Evolutionary conservation across 1,284 basidiomycete genomes (phyloP), one percentile per base, ranked within the genome.

Genomic region (Afroboletus lepidellus): DNA sequence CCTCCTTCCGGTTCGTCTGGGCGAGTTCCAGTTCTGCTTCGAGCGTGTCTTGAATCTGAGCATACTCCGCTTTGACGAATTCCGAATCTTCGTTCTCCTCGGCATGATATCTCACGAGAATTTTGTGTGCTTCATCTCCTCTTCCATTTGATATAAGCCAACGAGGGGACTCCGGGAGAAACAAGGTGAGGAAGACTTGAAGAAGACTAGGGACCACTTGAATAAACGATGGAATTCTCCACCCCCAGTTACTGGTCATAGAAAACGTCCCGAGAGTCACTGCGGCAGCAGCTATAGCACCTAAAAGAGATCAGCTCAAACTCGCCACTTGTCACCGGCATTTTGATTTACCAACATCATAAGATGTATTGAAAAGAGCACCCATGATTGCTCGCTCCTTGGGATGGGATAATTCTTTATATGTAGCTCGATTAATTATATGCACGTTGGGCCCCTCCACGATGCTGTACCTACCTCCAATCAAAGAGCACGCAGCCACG

Each of bases 101-200:
- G 11, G 37, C 57, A 18, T 60, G 60, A 20, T 60, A 60, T 18
- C 50, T 53, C 0, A 54, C 51, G 16, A 61, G 44, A 25, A 62
- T 42, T 8, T 46, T 27, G 1, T 41, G 21, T 1, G 64, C 61
- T 41, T 83, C 77, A 0, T 77, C 72, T 4, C 68, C 66, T 16
- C 77, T 70, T 13, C 78, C 80, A 45, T 75, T 76, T 16, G 76
- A 76, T 41, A 84, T 68, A 11, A 85, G 72, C 80, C 80, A 85
- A 56, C 84, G 76, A 34, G 83, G 83, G 1, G 79, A 81, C 60
- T 84, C 80, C 5, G 81, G 82, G 20, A 83, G 69, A 56, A 79
- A 74, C 57, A 65, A 74, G 46, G 78, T 67, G 59, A 78, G 79
- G 13, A 55, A 53, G 21, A 84, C 60, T 56, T 81, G 80, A n/a